A percentile compares a stretch with the other conserved stretches of the same genome.
phyloP scores from a whole-genome alignment of 306 rosid genomes.

The Medicago ruthenica region DNA sequence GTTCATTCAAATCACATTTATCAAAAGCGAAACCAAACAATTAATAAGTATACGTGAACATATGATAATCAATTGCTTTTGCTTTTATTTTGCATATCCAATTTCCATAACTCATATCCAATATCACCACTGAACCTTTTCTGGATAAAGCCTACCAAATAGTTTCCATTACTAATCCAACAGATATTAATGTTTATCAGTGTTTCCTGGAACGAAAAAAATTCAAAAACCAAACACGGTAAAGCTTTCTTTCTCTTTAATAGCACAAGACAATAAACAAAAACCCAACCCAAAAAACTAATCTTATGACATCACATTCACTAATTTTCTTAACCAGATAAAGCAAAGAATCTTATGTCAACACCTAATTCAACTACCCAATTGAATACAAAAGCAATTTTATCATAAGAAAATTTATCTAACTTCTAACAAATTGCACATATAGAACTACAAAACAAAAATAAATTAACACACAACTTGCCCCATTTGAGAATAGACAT shows the following conservation, averaged over 20 bases:
- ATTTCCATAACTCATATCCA: conserved; percentile 23
- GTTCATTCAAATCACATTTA: neutral
- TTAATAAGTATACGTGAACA: neutral
- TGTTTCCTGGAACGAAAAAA: neutral
- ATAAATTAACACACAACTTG: conserved; percentile 17
- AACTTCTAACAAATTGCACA: conserved; percentile 10
- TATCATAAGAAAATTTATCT: conserved; percentile 14
- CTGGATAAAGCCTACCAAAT: neutral
- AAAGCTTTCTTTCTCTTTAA: neutral
- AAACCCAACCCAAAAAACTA: neutral
- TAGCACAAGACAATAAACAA: neutral
- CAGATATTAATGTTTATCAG: neutral
- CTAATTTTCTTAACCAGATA: neutral
- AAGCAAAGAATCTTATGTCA: neutral
- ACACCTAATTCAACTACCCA: conserved; percentile 19
- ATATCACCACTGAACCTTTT: neutral
- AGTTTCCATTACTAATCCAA: neutral
- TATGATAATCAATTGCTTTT: neutral
- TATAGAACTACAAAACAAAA: conserved; percentile 13
- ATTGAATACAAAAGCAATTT: conserved; percentile 15
- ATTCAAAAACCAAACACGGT: neutral
- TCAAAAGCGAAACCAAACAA: neutral
- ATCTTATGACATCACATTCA: neutral
- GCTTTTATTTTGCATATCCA: conserved; percentile 17
- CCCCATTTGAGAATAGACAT: conserved; percentile 19